These are phyloP conservation scores for Poteriospumella lacustris DNA, from an alignment of 108 stramenopile genomes.

Conservation along the genomic window DNA sequence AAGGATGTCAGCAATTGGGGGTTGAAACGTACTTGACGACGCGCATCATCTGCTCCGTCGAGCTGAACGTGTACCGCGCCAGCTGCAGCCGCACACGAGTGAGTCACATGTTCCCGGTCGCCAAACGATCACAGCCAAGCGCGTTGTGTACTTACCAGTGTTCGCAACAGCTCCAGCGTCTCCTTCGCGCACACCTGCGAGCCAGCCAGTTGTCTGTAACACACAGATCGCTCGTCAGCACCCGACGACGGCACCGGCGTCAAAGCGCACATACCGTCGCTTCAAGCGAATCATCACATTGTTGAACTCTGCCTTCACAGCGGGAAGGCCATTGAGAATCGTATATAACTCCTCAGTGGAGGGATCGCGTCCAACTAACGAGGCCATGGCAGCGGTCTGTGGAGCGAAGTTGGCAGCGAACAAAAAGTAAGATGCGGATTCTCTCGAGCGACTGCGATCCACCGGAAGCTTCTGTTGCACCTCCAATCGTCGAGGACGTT, in stretches of 20 bases:
- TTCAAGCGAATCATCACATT: neutral
- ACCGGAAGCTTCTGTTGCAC: neutral
- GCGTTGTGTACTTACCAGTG: constrained; percentile 15
- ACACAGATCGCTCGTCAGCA: too few species aligned
- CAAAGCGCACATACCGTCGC: too few species aligned
- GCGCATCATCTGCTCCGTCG: constrained; percentile 16
- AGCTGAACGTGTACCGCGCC: neutral
- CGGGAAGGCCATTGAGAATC: neutral
- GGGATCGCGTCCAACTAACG: too few species aligned
- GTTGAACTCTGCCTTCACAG: neutral
- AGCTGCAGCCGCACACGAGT: too few species aligned
- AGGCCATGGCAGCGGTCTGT: too few species aligned
- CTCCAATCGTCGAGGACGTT: too few species aligned
- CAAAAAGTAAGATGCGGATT: neutral
- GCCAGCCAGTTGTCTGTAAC: constrained; percentile 26
- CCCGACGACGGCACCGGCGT: too few species aligned
- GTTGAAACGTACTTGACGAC: neutral
- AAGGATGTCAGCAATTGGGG: neutral
- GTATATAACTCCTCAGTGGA: neutral
- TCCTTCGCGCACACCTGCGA: constrained; percentile 17
- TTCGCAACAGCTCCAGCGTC: constrained; percentile 15
- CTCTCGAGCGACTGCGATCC: neutral
- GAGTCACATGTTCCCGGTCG: too few species aligned
- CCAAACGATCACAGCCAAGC: too few species aligned
- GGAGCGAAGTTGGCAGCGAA: too few species aligned